Evolutionary conservation across 148 eudicot genomes (phyloP).

Genomic region (Beta vulgaris): DNA sequence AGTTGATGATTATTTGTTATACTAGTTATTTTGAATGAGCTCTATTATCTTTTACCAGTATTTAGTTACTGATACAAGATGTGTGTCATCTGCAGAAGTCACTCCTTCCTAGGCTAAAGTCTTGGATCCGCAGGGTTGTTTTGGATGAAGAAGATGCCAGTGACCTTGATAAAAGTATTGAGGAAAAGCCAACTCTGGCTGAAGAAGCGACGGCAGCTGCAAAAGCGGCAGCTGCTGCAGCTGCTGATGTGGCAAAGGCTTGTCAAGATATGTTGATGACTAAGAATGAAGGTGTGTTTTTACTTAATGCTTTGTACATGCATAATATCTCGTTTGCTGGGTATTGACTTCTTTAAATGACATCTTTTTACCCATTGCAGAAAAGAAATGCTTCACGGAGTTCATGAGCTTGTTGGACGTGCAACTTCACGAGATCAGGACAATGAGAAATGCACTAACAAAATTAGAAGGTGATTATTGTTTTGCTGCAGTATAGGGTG

Average conservation of each 20-base stretch:
- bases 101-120: conserved; percentile 72
- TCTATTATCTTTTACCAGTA: not conserved
- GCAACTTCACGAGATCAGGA: conserved; percentile 80
- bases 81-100: conserved; percentile 46
- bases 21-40: not conserved
- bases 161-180: conserved; percentile 19
- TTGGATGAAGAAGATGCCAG: conserved; percentile 49
- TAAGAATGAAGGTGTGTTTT: conserved; percentile 69
- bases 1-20: not conserved
- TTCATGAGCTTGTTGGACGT: conserved; percentile 59
- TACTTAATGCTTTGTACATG: not conserved
- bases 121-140: conserved; percentile 87
- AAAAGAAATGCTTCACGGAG: conserved; percentile 56
- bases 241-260: conserved; percentile 81
- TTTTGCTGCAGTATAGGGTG: not conserved
- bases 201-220: conserved; percentile 94
- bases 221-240: conserved; percentile 85
- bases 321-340: not conserved
- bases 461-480: conserved; percentile 66
- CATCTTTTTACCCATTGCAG: conserved; percentile 33
- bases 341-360: not conserved
- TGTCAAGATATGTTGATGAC: conserved; percentile 79
- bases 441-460: conserved; percentile 58
- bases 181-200: conserved; percentile 51
- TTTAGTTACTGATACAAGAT: not conserved